Conservation (phyloP, 495 filamentous ascomycete species). For the Hapsidospora chrysogenum region DNA sequence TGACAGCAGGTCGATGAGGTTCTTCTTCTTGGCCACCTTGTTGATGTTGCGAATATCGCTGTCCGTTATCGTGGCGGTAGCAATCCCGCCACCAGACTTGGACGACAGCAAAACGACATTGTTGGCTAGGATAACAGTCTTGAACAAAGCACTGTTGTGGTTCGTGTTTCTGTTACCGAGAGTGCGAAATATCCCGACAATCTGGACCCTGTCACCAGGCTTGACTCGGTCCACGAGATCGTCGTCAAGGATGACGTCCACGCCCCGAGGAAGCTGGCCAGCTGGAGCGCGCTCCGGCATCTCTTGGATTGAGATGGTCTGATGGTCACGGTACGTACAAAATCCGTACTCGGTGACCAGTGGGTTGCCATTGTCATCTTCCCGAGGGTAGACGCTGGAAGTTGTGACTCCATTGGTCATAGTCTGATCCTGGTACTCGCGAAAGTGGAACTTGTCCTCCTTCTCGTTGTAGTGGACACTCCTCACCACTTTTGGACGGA, state of each 20-base stretch:
- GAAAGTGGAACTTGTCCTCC: conserved; percentile 64
- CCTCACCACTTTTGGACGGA: conserved; percentile 90
- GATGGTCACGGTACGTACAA: conserved; percentile 90
- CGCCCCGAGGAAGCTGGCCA: conserved; percentile 85
- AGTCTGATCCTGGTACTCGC: conserved; percentile 88
- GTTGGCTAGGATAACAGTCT: conserved; percentile 84
- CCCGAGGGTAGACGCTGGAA: conserved; percentile 81
- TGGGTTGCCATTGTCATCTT: conserved; percentile 69
- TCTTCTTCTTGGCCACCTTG: conserved; percentile 88
- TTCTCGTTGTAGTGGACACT: conserved; percentile 90
- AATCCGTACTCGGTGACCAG: conserved; percentile 92
- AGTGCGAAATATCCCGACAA: conserved; percentile 86
- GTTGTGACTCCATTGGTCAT: conserved; percentile 83
- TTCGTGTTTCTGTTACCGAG: conserved; percentile 87
- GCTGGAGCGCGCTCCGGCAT: conserved; percentile 97
- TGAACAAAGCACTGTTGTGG: conserved; percentile 76
- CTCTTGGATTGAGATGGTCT: conserved; percentile 97
- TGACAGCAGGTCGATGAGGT: conserved; percentile 84
- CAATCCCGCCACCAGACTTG: conserved; percentile 88
- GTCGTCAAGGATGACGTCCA: conserved; percentile 96
- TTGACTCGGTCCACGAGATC: conserved; percentile 92
- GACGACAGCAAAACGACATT: conserved; percentile 90
- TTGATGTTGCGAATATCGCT: conserved; percentile 98
- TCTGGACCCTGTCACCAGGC: conserved; percentile 87
- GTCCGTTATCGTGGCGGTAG: conserved; percentile 85